Percentiles rank a stretch among this genome's conserved stretches.
Conservation (phyloP, 805 yeast species). For the Metschnikowia orientalis region DNA sequence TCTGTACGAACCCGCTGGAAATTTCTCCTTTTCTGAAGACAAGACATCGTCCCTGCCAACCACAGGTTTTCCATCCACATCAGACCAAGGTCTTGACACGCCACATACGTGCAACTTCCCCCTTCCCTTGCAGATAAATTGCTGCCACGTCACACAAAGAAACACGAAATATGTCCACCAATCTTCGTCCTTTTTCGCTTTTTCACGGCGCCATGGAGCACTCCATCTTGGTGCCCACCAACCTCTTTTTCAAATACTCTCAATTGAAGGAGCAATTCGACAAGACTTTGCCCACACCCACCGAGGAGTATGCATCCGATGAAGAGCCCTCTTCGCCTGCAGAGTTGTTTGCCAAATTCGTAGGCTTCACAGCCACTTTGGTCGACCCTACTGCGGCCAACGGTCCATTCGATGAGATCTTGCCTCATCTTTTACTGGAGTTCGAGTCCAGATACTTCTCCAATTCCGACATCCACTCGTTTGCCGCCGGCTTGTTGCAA, state of each 20-base stretch:
- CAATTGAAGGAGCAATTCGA: constrained; percentile 84
- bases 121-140: too few species aligned
- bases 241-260: constrained; percentile 71
- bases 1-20: background rate
- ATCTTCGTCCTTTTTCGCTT: constrained; percentile 71
- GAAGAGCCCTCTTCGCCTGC: constrained; percentile 85
- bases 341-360: constrained; percentile 77
- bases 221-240: constrained; percentile 80
- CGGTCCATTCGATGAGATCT: constrained; percentile 64
- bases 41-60: too few species aligned
- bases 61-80: background rate
- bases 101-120: background rate
- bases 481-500: constrained; percentile 65
- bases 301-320: constrained; percentile 82
- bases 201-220: constrained; percentile 86
- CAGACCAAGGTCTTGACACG: background rate
- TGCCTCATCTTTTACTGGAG: constrained; percentile 68
- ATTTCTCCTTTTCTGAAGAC: background rate
- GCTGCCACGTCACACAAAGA: too few species aligned
- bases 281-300: constrained; percentile 69
- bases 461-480: constrained; percentile 73
- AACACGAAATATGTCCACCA: constrained; percentile 25
- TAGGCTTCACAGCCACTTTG: constrained; percentile 62
- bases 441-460: constrained; percentile 74
- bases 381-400: constrained; percentile 41